Evolutionary conservation across 169 alveolate species (phyloP).

Genomic region (Theileria orientalis): DNA sequence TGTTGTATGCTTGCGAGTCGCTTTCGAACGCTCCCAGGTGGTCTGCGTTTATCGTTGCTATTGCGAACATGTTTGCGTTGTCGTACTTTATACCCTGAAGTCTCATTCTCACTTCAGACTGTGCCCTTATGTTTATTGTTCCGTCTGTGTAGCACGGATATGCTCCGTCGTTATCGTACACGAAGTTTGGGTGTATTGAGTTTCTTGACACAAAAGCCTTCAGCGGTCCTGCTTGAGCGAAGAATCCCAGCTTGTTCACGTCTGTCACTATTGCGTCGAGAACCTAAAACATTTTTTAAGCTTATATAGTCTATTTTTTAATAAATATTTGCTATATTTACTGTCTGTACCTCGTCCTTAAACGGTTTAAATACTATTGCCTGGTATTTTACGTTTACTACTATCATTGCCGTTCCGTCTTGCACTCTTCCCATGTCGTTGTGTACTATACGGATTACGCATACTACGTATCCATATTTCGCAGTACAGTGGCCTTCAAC

Average conservation of each 20-base stretch:
- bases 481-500: slow-evolving; percentile 86
- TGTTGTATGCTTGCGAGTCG: too few relatives aligned
- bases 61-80: slow-evolving; percentile 85
- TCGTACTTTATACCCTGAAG: slow-evolving; percentile 87
- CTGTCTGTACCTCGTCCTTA: slow-evolving; percentile 82
- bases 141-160: slow-evolving; percentile 85
- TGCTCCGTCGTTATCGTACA: slow-evolving; percentile 81
- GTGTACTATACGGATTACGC: slow-evolving; percentile 86
- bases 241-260: slow-evolving; percentile 86
- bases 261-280: slow-evolving; percentile 88
- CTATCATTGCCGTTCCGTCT: slow-evolving; percentile 89
- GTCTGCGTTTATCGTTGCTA: slow-evolving; percentile 87
- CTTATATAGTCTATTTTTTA: background rate
- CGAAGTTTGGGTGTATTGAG: slow-evolving; percentile 83
- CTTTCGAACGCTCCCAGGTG: slow-evolving; percentile 85
- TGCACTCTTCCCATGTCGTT: slow-evolving; percentile 88
- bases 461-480: slow-evolving; percentile 82
- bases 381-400: slow-evolving; percentile 87
- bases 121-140: slow-evolving; percentile 76
- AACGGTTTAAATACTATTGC: slow-evolving; percentile 89
- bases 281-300: slow-evolving; percentile 60
- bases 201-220: slow-evolving; percentile 87
- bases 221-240: slow-evolving; percentile 90
- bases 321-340: background rate
- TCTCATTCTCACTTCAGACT: slow-evolving; percentile 84